Evolutionary conservation across 1,284 basidiomycete species (phyloP).

Genomic region (Tausonia pullulans): DNA sequence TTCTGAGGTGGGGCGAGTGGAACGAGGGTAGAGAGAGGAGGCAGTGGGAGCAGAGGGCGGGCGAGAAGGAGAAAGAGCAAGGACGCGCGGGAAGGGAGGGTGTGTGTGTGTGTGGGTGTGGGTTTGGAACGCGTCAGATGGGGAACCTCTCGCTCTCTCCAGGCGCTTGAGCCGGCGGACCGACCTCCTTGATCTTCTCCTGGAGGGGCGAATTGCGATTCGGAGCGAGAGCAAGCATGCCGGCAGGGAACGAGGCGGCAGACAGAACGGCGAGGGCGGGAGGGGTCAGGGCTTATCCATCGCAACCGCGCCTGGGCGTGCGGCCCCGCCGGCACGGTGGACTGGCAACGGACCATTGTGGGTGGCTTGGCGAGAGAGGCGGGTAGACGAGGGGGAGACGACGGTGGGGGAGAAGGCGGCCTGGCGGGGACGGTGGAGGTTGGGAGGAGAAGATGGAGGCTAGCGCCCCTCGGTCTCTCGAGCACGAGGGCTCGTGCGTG

Average conservation of each 20-base stretch:
- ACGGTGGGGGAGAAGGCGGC: too few relatives aligned
- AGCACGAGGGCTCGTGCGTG: too few relatives aligned
- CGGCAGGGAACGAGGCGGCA: too few relatives aligned
- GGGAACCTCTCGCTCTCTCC: too few relatives aligned
- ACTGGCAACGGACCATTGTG: neutral
- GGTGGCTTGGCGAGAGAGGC: neutral
- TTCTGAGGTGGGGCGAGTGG: slow-evolving; percentile 31
- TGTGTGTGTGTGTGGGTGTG: too few relatives aligned
- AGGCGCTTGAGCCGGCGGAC: slow-evolving; percentile 12
- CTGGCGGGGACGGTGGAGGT: too few relatives aligned
- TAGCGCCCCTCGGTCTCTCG: too few relatives aligned
- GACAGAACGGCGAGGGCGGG: neutral
- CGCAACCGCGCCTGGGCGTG: neutral
- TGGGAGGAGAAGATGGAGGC: too few relatives aligned
- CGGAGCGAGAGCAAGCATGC: too few relatives aligned
- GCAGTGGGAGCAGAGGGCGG: neutral
- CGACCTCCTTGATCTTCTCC: slow-evolving; percentile 47
- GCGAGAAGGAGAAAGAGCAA: neutral
- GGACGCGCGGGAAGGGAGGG: too few relatives aligned
- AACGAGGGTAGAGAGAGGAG: neutral
- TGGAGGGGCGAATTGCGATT: slow-evolving; percentile 17
- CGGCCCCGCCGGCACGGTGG: neutral
- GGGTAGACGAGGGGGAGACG: neutral
- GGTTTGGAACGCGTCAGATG: too few relatives aligned
- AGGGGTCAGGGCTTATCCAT: neutral